phyloP scores from a whole-genome alignment of 495 filamentous ascomycete species.

The Tuber umbilicatum region DNA sequence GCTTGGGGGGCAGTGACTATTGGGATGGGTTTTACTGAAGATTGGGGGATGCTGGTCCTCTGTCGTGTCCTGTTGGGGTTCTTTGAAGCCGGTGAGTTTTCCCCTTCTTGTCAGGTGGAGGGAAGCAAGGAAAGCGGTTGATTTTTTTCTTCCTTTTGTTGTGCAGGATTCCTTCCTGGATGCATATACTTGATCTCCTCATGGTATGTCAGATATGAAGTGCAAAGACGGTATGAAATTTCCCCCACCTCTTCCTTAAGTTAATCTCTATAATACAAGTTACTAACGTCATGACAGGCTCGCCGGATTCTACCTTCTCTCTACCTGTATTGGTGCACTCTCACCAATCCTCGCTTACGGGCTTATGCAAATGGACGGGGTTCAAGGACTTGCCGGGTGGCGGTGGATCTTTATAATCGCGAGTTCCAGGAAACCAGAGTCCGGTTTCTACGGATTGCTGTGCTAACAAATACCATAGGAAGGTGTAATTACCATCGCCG shows the following conservation, averaged over 20 bases:
- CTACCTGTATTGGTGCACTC: constrained; percentile 62
- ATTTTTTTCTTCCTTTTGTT: constrained; percentile 17
- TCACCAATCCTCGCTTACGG: constrained; percentile 62
- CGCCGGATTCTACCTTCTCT: constrained; percentile 65
- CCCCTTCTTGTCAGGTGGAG: background rate
- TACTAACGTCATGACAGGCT: constrained; percentile 24
- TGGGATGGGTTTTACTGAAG: constrained; percentile 63
- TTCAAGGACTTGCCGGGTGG: constrained; percentile 60
- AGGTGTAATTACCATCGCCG: constrained; percentile 44
- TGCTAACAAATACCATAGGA: constrained; percentile 41
- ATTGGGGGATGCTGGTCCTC: constrained; percentile 57
- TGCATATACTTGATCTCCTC: constrained; percentile 68
- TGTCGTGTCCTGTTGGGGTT: constrained; percentile 62
- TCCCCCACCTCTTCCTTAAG: constrained; percentile 34
- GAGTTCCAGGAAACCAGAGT: background rate
- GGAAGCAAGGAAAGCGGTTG: background rate
- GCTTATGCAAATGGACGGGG: constrained; percentile 63
- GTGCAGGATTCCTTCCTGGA: constrained; percentile 60
- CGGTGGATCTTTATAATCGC: constrained; percentile 70
- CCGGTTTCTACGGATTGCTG: background rate
- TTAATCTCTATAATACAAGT: background rate
- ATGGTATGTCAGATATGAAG: constrained; percentile 64
- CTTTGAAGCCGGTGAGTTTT: constrained; percentile 52
- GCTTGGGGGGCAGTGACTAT: constrained; percentile 60
- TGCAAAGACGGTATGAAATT: constrained; percentile 57